Percentiles rank a stretch among this genome's conserved stretches.
Evolutionary conservation across 495 filamentous ascomycete genomes (phyloP).

Genomic region (Entonaema liquescens): DNA sequence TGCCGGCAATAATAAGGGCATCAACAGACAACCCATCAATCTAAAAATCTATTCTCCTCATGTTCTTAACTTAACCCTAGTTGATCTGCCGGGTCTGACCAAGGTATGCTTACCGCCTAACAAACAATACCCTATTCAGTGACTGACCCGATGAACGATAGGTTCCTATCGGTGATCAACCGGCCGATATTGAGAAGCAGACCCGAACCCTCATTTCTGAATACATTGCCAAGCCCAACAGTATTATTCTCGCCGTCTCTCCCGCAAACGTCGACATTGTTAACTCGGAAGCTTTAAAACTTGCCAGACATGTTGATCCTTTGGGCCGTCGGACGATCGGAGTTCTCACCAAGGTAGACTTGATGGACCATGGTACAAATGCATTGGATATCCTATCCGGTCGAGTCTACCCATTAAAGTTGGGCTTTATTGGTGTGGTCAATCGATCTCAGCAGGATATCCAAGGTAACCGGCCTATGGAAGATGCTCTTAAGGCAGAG

Average conservation of each 20-base stretch:
- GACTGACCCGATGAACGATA: constrained; percentile 44
- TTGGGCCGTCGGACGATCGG: constrained; percentile 95
- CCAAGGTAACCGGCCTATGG: constrained; percentile 88
- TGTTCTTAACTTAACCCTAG: constrained; percentile 94
- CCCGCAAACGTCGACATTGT: constrained; percentile 98
- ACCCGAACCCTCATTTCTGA: constrained; percentile 96
- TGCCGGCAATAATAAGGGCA: constrained; percentile 97
- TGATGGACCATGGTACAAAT: constrained; percentile 99
- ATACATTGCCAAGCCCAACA: constrained; percentile 99
- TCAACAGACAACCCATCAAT: constrained; percentile 97
- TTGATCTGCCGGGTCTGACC: constrained; percentile 94
- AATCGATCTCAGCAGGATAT: constrained; percentile 99
- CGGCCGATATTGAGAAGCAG: constrained; percentile 98
- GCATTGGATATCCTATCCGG: constrained; percentile 96
- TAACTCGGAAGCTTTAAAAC: constrained; percentile 97
- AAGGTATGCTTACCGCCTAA: constrained; percentile 67
- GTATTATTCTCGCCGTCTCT: constrained; percentile 95
- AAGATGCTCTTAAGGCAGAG: constrained; percentile 89
- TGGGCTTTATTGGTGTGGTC: constrained; percentile 98
- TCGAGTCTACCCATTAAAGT: constrained; percentile 93
- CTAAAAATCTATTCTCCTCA: constrained; percentile 98
- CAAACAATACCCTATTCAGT: neutral
- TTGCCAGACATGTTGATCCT: constrained; percentile 95
- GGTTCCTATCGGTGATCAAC: constrained; percentile 97
- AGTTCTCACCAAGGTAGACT: constrained; percentile 94